Base-by-base conservation (phyloP, 768 basidiomycete species). In the Strobilomyces echinocephalus region DNA sequence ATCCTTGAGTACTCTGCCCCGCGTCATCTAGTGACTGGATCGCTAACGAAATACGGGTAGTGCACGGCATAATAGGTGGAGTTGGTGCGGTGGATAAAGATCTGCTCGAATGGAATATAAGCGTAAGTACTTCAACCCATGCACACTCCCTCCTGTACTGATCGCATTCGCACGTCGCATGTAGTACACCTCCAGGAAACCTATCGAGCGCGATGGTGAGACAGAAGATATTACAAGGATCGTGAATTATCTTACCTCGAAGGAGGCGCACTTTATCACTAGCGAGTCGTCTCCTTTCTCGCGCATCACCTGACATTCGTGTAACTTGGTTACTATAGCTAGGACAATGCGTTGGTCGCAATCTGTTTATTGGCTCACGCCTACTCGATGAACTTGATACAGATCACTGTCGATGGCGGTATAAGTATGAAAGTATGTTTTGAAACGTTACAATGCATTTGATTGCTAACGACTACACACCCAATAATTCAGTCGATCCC, bases 181-280 rank as follows among this genome's bases (percentile, higher is more conserved):
- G 20, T 34, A 60, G 12, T 20, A 4, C 1, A 44, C 1, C 5
- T n/a, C 18, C n/a, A 44, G 26, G 16, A 43, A 20, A 31, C 45
- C 60, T 18, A 49, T 63, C 24, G 50, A 59, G 46, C 39, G 50
- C 5, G 35, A 46, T 0, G 70, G 65, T 26, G 56, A 69, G 39
- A 67, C 71, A 4, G 67, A 72, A 34, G 72, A 72, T 35, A 50
- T 74, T 10, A 72, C 74, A 24, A 59, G 60, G 9, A n/a, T 69
- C 6, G 71, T 74, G 0, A 73, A 73, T 9, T 74, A 65, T 48
- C 60, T 75, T 15, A 72, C 65, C 6, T 73, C 72, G 9, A 65
- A 71, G 20, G 70, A 67, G n/a, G 64, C 73, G 6, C 63, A 67
- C 15, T 72, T 72, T 50, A 61, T 75, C 12, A 75, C 72, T 8